Evolutionary conservation across 2,329 filamentous ascomycete genomes (phyloP).

Genomic region (Fusarium chlamydosporum): DNA sequence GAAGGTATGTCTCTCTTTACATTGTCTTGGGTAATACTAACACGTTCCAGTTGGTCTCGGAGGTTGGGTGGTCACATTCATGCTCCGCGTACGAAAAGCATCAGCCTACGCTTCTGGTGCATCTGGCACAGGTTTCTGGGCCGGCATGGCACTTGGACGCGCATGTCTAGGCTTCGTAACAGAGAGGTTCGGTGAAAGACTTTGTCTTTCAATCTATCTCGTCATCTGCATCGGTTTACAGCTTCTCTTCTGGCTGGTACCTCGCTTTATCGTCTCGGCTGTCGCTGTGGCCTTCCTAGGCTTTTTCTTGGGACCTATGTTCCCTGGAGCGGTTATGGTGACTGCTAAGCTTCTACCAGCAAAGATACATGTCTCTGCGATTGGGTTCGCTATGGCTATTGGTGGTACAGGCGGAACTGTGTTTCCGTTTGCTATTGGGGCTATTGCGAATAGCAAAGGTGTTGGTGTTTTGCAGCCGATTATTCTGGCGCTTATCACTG

Average conservation of each 20-base stretch:
- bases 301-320: constrained; percentile 81
- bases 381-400: constrained; percentile 81
- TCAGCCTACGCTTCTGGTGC: constrained; percentile 77
- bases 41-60: constrained; percentile 69
- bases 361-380: constrained; percentile 77
- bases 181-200: constrained; percentile 74
- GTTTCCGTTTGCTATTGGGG: constrained; percentile 73
- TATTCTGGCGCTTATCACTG: constrained; percentile 60
- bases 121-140: constrained; percentile 82
- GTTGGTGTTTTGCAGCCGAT: constrained; percentile 67
- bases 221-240: constrained; percentile 71
- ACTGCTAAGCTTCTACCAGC: constrained; percentile 78
- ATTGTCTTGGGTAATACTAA: neutral
- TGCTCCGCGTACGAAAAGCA: constrained; percentile 78
- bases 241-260: constrained; percentile 71
- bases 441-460: constrained; percentile 67
- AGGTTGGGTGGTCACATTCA: constrained; percentile 86
- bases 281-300: constrained; percentile 77
- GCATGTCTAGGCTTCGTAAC: constrained; percentile 79
- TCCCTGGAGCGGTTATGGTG: constrained; percentile 78
- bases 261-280: constrained; percentile 68
- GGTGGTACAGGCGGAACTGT: constrained; percentile 77
- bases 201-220: constrained; percentile 72
- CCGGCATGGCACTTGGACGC: constrained; percentile 79
- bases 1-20: constrained; percentile 62